Base-by-base conservation (phyloP, 192 early-diverging fungal genomes). In the Tieghemiomyces parasiticus region DNA sequence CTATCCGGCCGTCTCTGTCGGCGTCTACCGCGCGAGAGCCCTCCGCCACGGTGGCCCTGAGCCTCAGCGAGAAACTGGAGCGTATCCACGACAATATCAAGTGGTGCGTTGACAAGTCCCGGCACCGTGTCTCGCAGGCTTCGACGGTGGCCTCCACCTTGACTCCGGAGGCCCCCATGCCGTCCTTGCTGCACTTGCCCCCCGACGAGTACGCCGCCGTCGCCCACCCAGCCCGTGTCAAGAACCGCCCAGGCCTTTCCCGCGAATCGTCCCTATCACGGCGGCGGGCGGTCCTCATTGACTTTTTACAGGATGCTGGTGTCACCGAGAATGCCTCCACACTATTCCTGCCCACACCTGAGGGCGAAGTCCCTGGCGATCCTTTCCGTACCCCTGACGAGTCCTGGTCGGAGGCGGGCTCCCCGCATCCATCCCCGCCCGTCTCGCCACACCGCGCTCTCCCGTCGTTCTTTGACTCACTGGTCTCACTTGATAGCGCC, bases 221-320 rank as follows among this genome's bases (percentile, higher is more conserved):
- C 16, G 31, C 19, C 3, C 31, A 29, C 13, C 54, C 31, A 1
- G 31, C 24, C 16, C 54, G 54, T 26, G 54, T 56, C 24, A 56
- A 56, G n/a, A 35, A 16, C 31, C 30, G 20, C 20, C 2, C 54
- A 12, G 20, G 20, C 8, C 20, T 56, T 12, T 56, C 54, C 20
- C 54, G 54, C 54, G 54, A 56, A 35, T 56, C 54, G 30, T 56
- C 54, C 31, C 20, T 56, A 8, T 56, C 54, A 1, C 54, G 54
- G 29, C 54, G 54, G 16, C 54, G 54, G 19, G 54, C 54, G 10
- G 54, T 56, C 13, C 34, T 56, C 13, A 32, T 56, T 33, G 54
- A 56, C 32, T 56, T 35, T 34, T 14, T 31, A 12, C 20, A 32
- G 2, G 4, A 34, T n/a, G 31, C 2, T 56, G 54, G 24, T 13